Evolutionary conservation across 352 stramenopile species (phyloP).

Genomic region (Phytopythium aichiense): DNA sequence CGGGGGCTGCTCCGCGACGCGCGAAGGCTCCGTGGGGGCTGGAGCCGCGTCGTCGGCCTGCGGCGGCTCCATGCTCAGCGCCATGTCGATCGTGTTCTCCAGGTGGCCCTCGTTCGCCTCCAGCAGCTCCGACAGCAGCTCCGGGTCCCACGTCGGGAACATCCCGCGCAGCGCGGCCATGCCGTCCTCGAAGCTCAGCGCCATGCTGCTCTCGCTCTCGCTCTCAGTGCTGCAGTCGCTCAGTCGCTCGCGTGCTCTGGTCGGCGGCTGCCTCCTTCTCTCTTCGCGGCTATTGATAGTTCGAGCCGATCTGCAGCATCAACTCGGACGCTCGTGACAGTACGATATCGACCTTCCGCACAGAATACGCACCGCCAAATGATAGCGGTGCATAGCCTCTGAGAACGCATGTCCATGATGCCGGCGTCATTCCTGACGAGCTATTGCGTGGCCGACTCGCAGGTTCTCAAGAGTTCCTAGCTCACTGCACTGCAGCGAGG

Average conservation of each 20-base stretch:
- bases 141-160: constrained; percentile 71
- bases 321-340: background rate
- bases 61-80: constrained; percentile 63
- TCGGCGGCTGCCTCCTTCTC: background rate
- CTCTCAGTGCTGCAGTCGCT: background rate
- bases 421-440: background rate
- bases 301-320: background rate
- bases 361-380: background rate
- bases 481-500: background rate
- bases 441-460: background rate
- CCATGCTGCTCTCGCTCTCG: constrained; percentile 27
- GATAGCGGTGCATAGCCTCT: background rate
- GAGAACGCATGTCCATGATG: background rate
- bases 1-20: constrained; percentile 8
- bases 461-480: background rate
- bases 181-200: constrained; percentile 52
- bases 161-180: constrained; percentile 63
- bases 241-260: background rate
- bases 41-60: background rate
- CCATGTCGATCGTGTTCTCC: constrained; percentile 70
- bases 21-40: constrained; percentile 8
- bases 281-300: background rate
- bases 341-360: background rate
- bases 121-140: constrained; percentile 56
- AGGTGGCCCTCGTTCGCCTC: constrained; percentile 62